A percentile compares a stretch with the other conserved stretches of the same genome.
Conservation (phyloP, 257 asterid species). For the Asclepias syriaca region DNA sequence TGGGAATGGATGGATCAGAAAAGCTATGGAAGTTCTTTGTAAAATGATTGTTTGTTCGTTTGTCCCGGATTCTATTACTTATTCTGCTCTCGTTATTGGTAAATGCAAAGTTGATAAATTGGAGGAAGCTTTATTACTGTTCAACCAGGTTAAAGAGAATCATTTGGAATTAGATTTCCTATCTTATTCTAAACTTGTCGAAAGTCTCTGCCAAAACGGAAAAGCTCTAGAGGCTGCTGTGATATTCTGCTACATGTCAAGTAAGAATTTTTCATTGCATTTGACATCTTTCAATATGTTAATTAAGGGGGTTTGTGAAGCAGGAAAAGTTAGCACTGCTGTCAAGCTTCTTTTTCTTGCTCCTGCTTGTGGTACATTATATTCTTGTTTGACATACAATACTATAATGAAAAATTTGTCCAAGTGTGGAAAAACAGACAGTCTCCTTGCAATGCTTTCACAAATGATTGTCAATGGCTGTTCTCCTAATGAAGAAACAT, state of each 20-base stretch:
- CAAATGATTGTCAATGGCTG: slow-evolving; percentile 56
- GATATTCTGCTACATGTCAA: slow-evolving; percentile 55
- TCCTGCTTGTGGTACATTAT: slow-evolving; percentile 23
- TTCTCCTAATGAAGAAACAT: slow-evolving; percentile 41
- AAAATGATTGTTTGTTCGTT: slow-evolving; percentile 57
- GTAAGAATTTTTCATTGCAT: slow-evolving; percentile 34
- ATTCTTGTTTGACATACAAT: slow-evolving; percentile 33
- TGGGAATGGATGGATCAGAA: slow-evolving; percentile 34
- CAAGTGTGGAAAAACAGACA: slow-evolving; percentile 23
- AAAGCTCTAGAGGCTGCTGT: slow-evolving; percentile 43
- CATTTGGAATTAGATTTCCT: slow-evolving; percentile 49
- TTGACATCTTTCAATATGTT: slow-evolving; percentile 39
- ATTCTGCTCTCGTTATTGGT: slow-evolving; percentile 63
- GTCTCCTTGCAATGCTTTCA: slow-evolving; percentile 38
- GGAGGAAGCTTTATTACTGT: slow-evolving; percentile 45
- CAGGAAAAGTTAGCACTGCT: slow-evolving; percentile 37
- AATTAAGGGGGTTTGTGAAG: slow-evolving; percentile 40
- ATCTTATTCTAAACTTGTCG: slow-evolving; percentile 50
- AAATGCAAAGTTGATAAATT: slow-evolving; percentile 44
- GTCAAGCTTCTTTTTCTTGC: slow-evolving; percentile 38
- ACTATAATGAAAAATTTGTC: slow-evolving; percentile 47
- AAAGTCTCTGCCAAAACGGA: slow-evolving; percentile 43
- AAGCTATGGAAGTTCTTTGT: slow-evolving; percentile 53
- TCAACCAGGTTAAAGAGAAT: slow-evolving; percentile 31
- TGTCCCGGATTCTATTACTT: slow-evolving; percentile 44